Evolutionary conservation across 2,329 filamentous ascomycete genomes (phyloP).

Genomic region (Sclerotinia spermophila): DNA sequence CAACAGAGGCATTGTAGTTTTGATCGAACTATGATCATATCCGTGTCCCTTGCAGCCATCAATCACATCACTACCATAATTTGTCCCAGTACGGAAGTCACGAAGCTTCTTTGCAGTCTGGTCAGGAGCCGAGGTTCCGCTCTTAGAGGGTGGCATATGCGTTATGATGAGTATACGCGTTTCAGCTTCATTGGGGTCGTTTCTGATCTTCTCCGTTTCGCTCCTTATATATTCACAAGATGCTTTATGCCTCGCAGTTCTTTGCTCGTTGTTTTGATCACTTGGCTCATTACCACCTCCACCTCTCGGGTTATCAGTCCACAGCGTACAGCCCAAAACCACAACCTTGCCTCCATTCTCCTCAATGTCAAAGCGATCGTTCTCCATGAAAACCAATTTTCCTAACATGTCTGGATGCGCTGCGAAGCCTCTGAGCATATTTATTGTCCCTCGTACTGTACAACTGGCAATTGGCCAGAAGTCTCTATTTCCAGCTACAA

Average conservation of each 20-base stretch:
- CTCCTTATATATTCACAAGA: background rate
- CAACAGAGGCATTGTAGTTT: constrained; percentile 8
- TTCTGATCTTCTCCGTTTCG: background rate
- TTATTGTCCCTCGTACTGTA: background rate
- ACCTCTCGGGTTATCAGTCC: background rate
- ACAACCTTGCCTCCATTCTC: background rate
- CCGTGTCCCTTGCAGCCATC: background rate
- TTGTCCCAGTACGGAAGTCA: background rate
- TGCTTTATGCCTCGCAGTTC: background rate
- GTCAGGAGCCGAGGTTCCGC: background rate
- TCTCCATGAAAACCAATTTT: constrained; percentile 4
- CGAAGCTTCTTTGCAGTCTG: background rate
- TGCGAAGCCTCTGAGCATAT: background rate
- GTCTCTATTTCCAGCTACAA: constrained; percentile 5
- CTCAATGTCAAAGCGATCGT: background rate
- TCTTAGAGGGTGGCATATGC: constrained; percentile 14
- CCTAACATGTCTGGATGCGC: background rate
- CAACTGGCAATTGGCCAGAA: background rate
- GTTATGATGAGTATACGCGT: constrained; percentile 13
- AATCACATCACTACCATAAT: constrained; percentile 1
- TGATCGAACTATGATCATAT: constrained; percentile 6
- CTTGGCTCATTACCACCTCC: background rate
- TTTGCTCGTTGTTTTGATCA: background rate
- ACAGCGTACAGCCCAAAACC: background rate
- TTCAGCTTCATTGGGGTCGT: background rate